Base-by-base conservation (phyloP, 2,329 filamentous ascomycete species). In the Davidsoniella eucalypti region DNA sequence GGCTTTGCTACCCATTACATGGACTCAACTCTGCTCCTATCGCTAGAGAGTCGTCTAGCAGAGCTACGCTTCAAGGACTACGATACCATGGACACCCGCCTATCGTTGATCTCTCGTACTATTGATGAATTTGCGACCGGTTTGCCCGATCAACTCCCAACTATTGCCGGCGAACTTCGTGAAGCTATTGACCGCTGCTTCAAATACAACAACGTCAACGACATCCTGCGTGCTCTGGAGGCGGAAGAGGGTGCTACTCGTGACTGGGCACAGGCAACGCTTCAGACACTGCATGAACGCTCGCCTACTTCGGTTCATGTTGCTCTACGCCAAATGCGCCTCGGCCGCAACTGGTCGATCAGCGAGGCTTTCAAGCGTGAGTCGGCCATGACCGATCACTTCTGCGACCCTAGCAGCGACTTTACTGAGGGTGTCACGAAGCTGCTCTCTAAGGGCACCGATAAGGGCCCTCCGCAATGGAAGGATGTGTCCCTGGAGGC, bases 1-100 rank as follows among this genome's bases (percentile, higher is more conserved):
- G 92, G 92, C 52, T 72, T 98, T 58, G 92, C 92, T 54, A 96
- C 92, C 12, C 92, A 98, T 69, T 98, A 94, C 68, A 70, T 98
- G 56, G 84, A 98, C 72, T 94, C 90, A 41, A 87, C 85, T 54
- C 82, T 82, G 56, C 73, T 98, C 54, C 79, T 84, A 46, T 76
- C 78, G 57, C 75, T 98, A 52, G 87, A 94, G 64, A 73, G 80
- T 17, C 85, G 90, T 62, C 75, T 98, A 23, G 84, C 86, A 1
- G 92, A 98, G 67, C 74, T 98, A 55, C 76, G 81, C 25, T 98
- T 98, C 71, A 75, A 76, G 53, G 93, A 98, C 67, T 78, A 81
- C 59, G 77, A 84, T 51, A 57, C 64, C 38, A 67, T 83, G 18
- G 57, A 70, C 18, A 68, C 78, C 41, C 80, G 88, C 49, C 70